Base-by-base conservation (phyloP, 495 filamentous ascomycete species). In the Astrothelium macrocarpum region DNA sequence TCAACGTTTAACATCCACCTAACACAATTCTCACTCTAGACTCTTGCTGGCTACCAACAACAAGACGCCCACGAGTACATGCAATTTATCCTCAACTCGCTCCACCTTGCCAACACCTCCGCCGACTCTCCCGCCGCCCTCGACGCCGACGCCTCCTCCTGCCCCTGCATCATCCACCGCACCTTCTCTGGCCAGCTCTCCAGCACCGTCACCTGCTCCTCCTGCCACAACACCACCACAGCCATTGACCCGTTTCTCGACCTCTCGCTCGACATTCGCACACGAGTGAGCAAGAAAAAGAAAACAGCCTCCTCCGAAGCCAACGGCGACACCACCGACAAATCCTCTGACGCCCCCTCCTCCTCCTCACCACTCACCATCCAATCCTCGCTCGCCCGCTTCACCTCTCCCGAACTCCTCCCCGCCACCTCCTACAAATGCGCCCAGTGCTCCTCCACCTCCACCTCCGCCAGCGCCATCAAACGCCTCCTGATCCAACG, bases 11-110 rank as follows among this genome's bases (percentile, higher is more conserved):
- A 9, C 9, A 56, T 29, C 3, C n/a, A 4, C 9, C 43, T 81
- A 61, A 81, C 78, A 71, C 78, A 79, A 71, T 72, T 2, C 29
- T 56, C 25, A 3, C 77, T 79, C 26, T 77, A 91, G 79, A 83
- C 87, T n/a, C 80, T 96, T 29, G 88, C 90, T 11, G 90, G 90
- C n/a, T 91, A 93, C 69, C 86, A 89, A 64, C 90, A 96, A 74
- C 92, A 96, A 75, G 92, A 97, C 71, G 90, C 91, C 1, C 91
- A 97, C 72, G 92, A 97, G 71, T 97, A 92, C 74, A 90, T 95
- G 76, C 89, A 94, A 71, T 95, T 95, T 71, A 80, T 97, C 3
- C 85, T 92, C 39, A 90, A 95, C 74, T 85, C 90, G 70, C 81
- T 97, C 1, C 91, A 96, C 62, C 78, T 82, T 64, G 83, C 84